Evolutionary conservation across 768 basidiomycete genomes (phyloP), one percentile per base, ranked within the genome.

Genomic region (Lactifluus hygrophoroides): DNA sequence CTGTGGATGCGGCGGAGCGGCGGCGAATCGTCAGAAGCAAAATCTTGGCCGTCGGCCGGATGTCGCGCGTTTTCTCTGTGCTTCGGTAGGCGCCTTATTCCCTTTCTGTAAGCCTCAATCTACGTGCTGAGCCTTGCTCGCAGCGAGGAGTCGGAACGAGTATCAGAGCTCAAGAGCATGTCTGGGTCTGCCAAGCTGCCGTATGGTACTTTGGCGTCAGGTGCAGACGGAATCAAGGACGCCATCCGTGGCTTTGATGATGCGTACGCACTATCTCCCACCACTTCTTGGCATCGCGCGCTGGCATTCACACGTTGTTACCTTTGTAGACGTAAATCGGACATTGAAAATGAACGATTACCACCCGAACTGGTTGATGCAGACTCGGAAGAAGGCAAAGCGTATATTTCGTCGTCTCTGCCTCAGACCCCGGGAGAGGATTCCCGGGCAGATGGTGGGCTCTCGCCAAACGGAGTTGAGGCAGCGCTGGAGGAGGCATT

Each of bases 261-360:
- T 69, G 96, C 96, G 92, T 94, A 75, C 63, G 93, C 86, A 35
- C 43, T 34, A 17, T 45, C 51, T 27, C 34, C 37, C 19, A 10
- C 40, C 48, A 43, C 28, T 50, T 30, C 37, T 32, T 44, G n/a
- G 37, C 21, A n/a, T n/a, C 19, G 14, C 21, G 42, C 21, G 23
- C 11, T 53, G 23, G 30, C 27, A 25, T 17, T 53, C 32, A 35
- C 43, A 54, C 51, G 28, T 46, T 56, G 34, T 25, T 35, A 51
- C 13, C 1, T 56, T 30, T 57, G 40, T 64, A 94, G 93, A 42
- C 92, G 94, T 60, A 94, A 94, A 75, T 92, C 90, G 44, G 96
- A 98, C 76, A 97, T 98, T 64, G 95, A 98, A 74, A 98, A 98
- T 73, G 96, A 99, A 72, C 87, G 94, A 34, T 77, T 98, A n/a